Base-by-base conservation (phyloP, 148 eudicot genomes). In the Nepenthes mirabilis region DNA sequence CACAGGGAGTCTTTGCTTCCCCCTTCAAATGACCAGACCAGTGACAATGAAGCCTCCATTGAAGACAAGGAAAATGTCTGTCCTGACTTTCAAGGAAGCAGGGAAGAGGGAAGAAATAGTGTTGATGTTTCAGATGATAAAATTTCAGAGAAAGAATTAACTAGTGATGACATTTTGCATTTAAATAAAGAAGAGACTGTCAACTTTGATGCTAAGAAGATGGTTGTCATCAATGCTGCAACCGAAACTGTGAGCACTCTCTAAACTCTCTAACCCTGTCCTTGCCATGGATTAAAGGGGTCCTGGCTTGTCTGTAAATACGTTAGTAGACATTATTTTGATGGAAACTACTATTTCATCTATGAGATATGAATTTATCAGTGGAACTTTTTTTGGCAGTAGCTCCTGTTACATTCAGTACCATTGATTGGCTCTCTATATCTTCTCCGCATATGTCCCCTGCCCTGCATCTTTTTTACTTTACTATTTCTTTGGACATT, bases 1-100 rank as follows among this genome's bases (percentile, higher is more conserved):
- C 51, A 68, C 60, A 72, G 73, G 52, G 71, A 62, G 43, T 23
- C 56, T 13, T 11, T 36, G 11, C 10, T 57, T 36, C 67, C 75
- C 57, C 59, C 72, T 56, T 61, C 80, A 66, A 34, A 60, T 66
- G 56, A 76, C 36, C 70, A 68, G 70, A 72, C 55, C 37, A 43
- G 59, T 55, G 58, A 58, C 33, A 45, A 57, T 11, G 64, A 35
- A 47, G 64, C 59, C 14, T 49, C 67, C 33, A 23, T 48, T 57
- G 69, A 68, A 67, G 82, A 85, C 59, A 93, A 88, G 76, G 98
- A 88, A 77, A 86, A 85, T 63, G 45, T 63, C 52, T 55, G 54
- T 64, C 81, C 75, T 70, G 71, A 55, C 6, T 40, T 40, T 48
- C 32, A 70, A 13, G 58, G 36, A 33, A 34, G 36, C 3, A 55